Conservation (phyloP, 495 filamentous ascomycete species). For the Aspergillus affinis region DNA sequence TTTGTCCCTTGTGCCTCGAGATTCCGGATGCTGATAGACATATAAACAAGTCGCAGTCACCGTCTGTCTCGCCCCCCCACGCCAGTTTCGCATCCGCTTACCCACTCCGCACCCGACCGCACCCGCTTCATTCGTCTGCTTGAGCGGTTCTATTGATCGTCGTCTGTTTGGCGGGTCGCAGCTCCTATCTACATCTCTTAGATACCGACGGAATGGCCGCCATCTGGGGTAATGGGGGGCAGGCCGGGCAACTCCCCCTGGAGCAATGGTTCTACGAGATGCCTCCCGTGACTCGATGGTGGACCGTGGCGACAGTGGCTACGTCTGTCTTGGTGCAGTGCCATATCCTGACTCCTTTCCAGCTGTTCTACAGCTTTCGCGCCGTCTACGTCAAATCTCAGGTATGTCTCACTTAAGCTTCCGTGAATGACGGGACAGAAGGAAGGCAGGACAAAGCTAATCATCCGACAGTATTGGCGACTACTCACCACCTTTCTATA, state of each 20-base stretch:
- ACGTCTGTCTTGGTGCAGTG: conserved; percentile 93
- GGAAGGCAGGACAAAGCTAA: conserved; percentile 13
- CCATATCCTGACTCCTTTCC: conserved; percentile 83
- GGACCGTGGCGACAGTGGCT: conserved; percentile 88
- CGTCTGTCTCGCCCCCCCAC: not conserved
- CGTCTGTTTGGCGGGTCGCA: not conserved
- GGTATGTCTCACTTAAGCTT: conserved; percentile 46
- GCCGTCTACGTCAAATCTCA: conserved; percentile 88
- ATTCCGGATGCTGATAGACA: not conserved
- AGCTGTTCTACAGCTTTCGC: conserved; percentile 94
- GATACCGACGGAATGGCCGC: conserved; percentile 38
- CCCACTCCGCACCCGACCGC: not conserved
- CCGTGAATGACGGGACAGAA: not conserved
- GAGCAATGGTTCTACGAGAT: conserved; percentile 99
- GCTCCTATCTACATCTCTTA: conserved; percentile 11
- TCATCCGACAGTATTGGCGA: conserved; percentile 78
- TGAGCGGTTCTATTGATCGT: not conserved
- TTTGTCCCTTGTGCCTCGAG: not conserved
- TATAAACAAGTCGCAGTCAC: not conserved
- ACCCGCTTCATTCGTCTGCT: not conserved
- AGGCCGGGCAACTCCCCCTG: conserved; percentile 71
- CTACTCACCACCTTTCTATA: conserved; percentile 93
- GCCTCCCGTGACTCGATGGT: conserved; percentile 91
- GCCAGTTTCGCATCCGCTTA: not conserved
- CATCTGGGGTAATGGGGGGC: conserved; percentile 51